These are phyloP conservation scores for Chaetomium tenue DNA, from an alignment of 495 filamentous ascomycete genomes.

Conservation along the genomic window DNA sequence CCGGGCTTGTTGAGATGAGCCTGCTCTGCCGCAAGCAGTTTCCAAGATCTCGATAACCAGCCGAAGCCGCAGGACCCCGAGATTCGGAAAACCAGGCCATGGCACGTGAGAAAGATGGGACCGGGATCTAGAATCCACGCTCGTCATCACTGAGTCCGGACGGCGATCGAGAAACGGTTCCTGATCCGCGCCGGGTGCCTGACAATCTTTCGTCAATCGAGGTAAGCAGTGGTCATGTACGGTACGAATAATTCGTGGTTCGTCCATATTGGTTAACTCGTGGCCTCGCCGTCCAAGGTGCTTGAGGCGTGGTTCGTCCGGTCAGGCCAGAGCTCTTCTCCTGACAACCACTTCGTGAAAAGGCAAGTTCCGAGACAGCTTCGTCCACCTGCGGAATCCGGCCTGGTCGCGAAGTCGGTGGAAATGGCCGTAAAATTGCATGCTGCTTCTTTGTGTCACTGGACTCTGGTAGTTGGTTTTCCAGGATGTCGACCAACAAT, in stretches of 20 bases:
- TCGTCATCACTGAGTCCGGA: neutral
- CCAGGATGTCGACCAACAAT: neutral
- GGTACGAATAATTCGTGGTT: too few species aligned
- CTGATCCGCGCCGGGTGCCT: conserved; percentile 22
- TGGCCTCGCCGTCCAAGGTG: neutral
- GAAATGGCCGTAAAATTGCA: neutral
- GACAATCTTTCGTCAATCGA: conserved; percentile 17
- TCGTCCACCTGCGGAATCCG: conserved; percentile 6
- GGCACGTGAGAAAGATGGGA: conserved; percentile 15
- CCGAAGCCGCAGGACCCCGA: conserved; percentile 14
- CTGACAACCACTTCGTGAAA: neutral
- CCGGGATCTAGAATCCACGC: neutral
- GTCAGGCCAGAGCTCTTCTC: neutral
- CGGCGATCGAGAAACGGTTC: conserved; percentile 14
- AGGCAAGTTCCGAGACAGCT: conserved; percentile 25
- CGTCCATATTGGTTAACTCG: neutral
- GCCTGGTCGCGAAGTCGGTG: conserved; percentile 1
- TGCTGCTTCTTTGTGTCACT: conserved; percentile 9
- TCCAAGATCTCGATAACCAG: conserved; percentile 13
- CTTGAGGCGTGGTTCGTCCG: neutral
- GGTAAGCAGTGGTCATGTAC: neutral
- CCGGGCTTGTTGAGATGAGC: conserved; percentile 26
- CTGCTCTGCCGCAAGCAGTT: conserved; percentile 22
- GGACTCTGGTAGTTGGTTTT: neutral
- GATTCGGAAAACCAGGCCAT: conserved; percentile 4